Evolutionary conservation across 192 early-diverging fungal species (phyloP).

Genomic region (Jimgerdemannia lactiflua): DNA sequence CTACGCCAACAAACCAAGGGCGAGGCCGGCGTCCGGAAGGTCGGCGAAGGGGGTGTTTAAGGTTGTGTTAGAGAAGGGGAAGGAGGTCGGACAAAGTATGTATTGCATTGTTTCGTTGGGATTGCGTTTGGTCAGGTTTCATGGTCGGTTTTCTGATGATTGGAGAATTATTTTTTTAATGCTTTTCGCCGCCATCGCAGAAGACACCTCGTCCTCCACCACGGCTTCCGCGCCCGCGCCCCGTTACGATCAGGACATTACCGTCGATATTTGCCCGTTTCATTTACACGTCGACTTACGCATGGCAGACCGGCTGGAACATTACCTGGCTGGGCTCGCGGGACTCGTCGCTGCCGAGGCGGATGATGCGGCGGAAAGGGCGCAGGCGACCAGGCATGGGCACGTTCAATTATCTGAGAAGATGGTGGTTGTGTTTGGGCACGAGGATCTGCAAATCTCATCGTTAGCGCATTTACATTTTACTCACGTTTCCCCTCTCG

Average conservation of each 20-base stretch:
- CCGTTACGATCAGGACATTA: slow-evolving; percentile 25
- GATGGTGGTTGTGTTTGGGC: no score
- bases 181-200: no score
- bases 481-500: not conserved
- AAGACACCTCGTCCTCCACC: no score
- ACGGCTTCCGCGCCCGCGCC: no score
- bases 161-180: no score
- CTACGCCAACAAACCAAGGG: not conserved
- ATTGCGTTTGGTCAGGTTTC: not conserved
- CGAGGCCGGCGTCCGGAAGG: not conserved
- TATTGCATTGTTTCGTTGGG: not conserved
- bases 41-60: not conserved
- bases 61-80: not conserved
- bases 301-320: slow-evolving; percentile 42
- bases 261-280: slow-evolving; percentile 44
- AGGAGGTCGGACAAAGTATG: not conserved
- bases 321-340: slow-evolving; percentile 32
- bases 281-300: slow-evolving; percentile 43
- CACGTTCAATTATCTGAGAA: no score
- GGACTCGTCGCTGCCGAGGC: slow-evolving; percentile 6
- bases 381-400: not conserved
- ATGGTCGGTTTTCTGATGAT: not conserved
- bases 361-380: not conserved
- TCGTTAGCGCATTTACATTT: not conserved
- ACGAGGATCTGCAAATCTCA: no score